A percentile compares a stretch with the other conserved stretches of the same genome.
These are phyloP conservation scores for Paecilomyces sp. DNA, from an alignment of 2,329 filamentous ascomycete genomes.

Conservation along the genomic window DNA sequence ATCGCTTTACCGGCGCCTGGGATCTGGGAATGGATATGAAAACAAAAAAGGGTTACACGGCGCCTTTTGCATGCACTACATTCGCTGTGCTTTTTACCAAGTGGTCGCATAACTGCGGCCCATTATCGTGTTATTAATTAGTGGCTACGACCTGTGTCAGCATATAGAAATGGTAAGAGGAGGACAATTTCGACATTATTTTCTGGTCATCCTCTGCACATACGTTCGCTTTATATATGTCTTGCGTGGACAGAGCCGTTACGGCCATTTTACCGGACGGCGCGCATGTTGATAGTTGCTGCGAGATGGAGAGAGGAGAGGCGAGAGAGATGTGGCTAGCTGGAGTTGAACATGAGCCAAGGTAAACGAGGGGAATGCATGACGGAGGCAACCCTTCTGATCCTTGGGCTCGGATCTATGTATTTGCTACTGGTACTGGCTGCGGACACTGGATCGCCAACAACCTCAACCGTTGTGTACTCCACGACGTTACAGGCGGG, in stretches of 20 bases:
- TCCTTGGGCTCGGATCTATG: neutral
- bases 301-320: neutral
- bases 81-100: slow-evolving; percentile 31
- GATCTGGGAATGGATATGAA: slow-evolving; percentile 15
- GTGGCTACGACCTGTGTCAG: slow-evolving; percentile 18
- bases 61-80: slow-evolving; percentile 28
- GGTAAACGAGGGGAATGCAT: neutral
- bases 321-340: neutral
- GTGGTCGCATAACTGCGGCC: neutral
- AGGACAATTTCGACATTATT: neutral
- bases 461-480: neutral
- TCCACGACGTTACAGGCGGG: neutral
- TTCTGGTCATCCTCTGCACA: slow-evolving; percentile 2
- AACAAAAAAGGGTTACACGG: slow-evolving; percentile 19
- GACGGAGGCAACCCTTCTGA: slow-evolving; percentile 1
- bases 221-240: slow-evolving; percentile 1
- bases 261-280: slow-evolving; percentile 4
- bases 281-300: neutral
- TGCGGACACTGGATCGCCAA: neutral
- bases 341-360: neutral
- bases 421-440: neutral
- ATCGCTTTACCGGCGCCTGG: slow-evolving; percentile 33
- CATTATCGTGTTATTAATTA: neutral
- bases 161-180: slow-evolving; percentile 12
- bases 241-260: neutral